phyloP scores from a whole-genome alignment of 305 asterid species.

The Rubia tinctorum region DNA sequence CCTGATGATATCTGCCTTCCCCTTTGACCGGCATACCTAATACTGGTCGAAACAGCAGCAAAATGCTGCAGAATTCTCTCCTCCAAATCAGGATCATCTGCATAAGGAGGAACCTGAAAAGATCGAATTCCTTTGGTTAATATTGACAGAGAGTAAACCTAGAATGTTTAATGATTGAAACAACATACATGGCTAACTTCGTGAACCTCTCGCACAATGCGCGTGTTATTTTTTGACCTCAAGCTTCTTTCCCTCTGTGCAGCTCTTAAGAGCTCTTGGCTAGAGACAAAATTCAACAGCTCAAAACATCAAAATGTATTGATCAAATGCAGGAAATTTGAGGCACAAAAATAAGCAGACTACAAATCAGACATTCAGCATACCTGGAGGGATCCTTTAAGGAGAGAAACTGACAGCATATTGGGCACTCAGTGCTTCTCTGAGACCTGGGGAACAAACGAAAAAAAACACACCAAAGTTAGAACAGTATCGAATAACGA shows the following conservation, averaged over 20 bases:
- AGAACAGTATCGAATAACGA: background rate
- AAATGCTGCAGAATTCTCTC: conserved; percentile 41
- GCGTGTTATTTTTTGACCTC: conserved; percentile 26
- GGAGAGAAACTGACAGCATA: conserved; percentile 55
- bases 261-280: conserved; percentile 61
- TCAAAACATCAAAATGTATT: conserved; percentile 3
- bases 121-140: background rate
- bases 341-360: background rate
- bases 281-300: conserved; percentile 20
- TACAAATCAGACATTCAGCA: background rate
- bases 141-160: background rate
- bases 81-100: conserved; percentile 35
- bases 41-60: conserved; percentile 40
- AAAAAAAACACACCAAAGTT: background rate
- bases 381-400: conserved; percentile 58
- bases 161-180: background rate
- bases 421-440: conserved; percentile 67
- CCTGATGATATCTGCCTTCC: conserved; percentile 37
- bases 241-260: conserved; percentile 39
- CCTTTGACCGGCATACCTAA: conserved; percentile 34
- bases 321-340: conserved; percentile 1
- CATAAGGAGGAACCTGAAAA: conserved; percentile 30
- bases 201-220: conserved; percentile 19
- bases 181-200: conserved; percentile 35
- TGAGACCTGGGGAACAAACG: conserved; percentile 41